Conservation (phyloP, 805 yeast species). For the Yarrowia hollandica region DNA sequence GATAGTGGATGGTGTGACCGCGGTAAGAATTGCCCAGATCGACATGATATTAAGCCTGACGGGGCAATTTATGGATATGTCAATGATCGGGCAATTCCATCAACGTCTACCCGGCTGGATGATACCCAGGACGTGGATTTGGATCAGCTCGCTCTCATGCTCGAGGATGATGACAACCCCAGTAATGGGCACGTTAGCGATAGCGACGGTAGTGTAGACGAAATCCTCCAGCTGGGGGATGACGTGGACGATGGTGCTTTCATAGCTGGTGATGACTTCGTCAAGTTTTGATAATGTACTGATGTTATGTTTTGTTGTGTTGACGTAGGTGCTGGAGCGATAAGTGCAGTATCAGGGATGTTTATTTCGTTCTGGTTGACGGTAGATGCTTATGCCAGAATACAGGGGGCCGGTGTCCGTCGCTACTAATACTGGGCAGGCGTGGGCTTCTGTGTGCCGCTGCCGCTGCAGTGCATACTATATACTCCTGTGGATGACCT, state of each 20-base stretch:
- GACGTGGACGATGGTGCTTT: conserved; percentile 17
- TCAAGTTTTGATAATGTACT: conserved; percentile 1
- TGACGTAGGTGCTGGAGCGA: too few relatives aligned
- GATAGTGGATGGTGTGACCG: conserved; percentile 25
- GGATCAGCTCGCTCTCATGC: conserved; percentile 19
- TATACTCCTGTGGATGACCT: too few relatives aligned
- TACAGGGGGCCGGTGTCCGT: too few relatives aligned
- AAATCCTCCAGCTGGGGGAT: conserved; percentile 11
- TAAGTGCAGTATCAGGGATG: too few relatives aligned
- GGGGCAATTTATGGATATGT: conserved; percentile 3
- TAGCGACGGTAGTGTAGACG: conserved; percentile 21
- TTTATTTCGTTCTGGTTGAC: too few relatives aligned
- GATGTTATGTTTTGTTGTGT: too few relatives aligned
- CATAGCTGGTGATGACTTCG: conserved; percentile 21
- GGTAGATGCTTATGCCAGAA: too few relatives aligned
- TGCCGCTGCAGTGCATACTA: too few relatives aligned
- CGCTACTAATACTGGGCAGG: too few relatives aligned
- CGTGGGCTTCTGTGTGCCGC: too few relatives aligned
- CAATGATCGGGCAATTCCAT: background rate
- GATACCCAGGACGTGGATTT: conserved; percentile 26
- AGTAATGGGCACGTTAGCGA: background rate
- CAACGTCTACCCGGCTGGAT: background rate
- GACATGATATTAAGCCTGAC: conserved; percentile 6
- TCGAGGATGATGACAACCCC: background rate
- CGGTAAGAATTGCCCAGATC: conserved; percentile 10